Percentiles rank a stretch among this genome's conserved stretches.
Evolutionary conservation across 2,329 filamentous ascomycete species (phyloP).

Genomic region (Colletotrichum godetiae): DNA sequence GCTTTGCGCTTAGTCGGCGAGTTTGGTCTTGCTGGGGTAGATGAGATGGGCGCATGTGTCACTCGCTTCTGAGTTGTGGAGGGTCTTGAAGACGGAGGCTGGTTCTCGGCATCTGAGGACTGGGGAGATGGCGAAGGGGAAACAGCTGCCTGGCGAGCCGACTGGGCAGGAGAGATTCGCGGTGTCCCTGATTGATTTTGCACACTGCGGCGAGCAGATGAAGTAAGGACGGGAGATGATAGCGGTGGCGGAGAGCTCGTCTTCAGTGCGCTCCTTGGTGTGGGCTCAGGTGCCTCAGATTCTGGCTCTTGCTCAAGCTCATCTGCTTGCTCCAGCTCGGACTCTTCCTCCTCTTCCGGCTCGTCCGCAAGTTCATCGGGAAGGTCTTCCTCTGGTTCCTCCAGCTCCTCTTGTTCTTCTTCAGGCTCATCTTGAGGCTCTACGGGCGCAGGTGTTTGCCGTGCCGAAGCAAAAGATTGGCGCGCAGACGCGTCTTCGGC

Average conservation of each 20-base stretch:
- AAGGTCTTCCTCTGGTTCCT: background rate
- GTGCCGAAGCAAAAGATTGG: conserved; percentile 33
- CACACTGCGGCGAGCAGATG: conserved; percentile 43
- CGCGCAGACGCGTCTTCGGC: conserved; percentile 24
- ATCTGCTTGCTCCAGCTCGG: conserved; percentile 1
- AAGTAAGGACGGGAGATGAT: conserved; percentile 34
- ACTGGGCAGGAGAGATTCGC: conserved; percentile 54
- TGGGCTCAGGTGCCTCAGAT: conserved; percentile 28
- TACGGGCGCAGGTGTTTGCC: conserved; percentile 31
- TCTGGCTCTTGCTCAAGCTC: conserved; percentile 20
- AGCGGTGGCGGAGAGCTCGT: conserved; percentile 44
- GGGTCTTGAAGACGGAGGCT: conserved; percentile 75
- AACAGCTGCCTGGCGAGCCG: conserved; percentile 63
- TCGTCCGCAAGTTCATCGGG: conserved; percentile 7
- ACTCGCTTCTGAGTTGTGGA: conserved; percentile 60
- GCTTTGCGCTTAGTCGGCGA: conserved; percentile 74
- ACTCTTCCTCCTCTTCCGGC: background rate
- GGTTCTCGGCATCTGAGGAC: conserved; percentile 84
- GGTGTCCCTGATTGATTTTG: conserved; percentile 55
- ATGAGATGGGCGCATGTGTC: conserved; percentile 56
- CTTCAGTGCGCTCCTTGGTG: conserved; percentile 37
- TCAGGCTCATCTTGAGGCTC: background rate
- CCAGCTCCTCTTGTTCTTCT: background rate
- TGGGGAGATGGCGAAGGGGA: conserved; percentile 77
- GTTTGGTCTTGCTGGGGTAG: conserved; percentile 48